Base-by-base conservation (phyloP, 495 filamentous ascomycete genomes). In the Tuber umbilicatum region DNA sequence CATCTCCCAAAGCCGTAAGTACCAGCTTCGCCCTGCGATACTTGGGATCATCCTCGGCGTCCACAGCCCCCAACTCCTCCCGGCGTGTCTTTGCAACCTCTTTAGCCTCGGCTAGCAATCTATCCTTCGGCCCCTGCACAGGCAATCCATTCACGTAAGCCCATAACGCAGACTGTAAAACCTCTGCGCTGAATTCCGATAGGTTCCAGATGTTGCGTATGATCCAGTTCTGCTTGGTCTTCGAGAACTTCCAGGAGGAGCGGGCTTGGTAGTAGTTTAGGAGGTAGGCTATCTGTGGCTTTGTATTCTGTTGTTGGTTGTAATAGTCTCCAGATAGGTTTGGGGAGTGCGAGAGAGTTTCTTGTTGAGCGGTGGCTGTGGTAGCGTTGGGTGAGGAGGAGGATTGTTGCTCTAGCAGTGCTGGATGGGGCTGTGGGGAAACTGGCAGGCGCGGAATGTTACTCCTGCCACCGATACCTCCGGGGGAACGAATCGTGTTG, bases 191-290 rank as follows among this genome's bases (percentile, higher is more conserved):
- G 23, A 82, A 81, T 23, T 40, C 69, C 16, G 55, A 37, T 4
- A 60, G 16, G 68, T 80, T 73, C 7, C 80, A 73, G 10, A 76
- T 78, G 73, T 82, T 74, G 10, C 76, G 79, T 38, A 82, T 76
- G 70, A 82, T 79, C 81, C 81, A 82, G 35, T 82, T 82, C 73
- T 82, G 81, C 47, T 82, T 82, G 21, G 67, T 39, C 73, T 82
- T 82, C 23, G 80, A 75, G 45, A 82, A 82, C 67, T 73, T 78
- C 81, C 81, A 82, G 45, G 73, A 45, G 19, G 70, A 73, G 40
- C 81, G 75, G 27, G 71, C 40, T n/a, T 37, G 47, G 73, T 80
- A 73, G 68, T 78, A 80, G 5, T 71, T 72, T 55, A 69, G 50
- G 31, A 82, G 73, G 64, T 82, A 82, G 19, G 64, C 37, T 10